phyloP scores from a whole-genome alignment of 768 basidiomycete genomes.

The Phaeotremella skinneri region DNA sequence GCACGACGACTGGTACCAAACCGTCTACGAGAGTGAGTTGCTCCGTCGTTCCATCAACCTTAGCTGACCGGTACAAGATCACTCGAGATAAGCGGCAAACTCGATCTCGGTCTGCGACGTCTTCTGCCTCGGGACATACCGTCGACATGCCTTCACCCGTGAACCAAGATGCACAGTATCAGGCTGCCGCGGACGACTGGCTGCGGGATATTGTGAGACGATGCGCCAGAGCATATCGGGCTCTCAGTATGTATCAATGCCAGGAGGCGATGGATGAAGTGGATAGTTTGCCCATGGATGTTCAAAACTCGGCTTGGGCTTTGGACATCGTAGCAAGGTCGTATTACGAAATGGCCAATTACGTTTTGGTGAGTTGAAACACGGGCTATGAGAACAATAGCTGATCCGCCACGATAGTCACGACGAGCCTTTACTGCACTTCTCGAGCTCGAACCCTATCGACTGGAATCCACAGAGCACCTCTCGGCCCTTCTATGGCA shows the following conservation, averaged over 20 bases:
- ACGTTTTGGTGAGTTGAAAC: slow-evolving; percentile 68
- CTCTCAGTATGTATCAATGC: slow-evolving; percentile 73
- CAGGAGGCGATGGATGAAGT: slow-evolving; percentile 71
- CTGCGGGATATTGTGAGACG: slow-evolving; percentile 75
- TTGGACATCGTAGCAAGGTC: slow-evolving; percentile 80
- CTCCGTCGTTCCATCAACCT: background rate
- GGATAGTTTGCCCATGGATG: slow-evolving; percentile 68
- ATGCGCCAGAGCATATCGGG: slow-evolving; percentile 76
- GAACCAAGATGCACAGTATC: slow-evolving; percentile 25
- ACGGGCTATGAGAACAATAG: background rate
- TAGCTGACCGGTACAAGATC: slow-evolving; percentile 4
- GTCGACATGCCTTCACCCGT: slow-evolving; percentile 23
- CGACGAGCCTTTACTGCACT: slow-evolving; percentile 82
- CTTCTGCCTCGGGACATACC: slow-evolving; percentile 30
- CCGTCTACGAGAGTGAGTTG: slow-evolving; percentile 9
- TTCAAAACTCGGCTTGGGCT: slow-evolving; percentile 73
- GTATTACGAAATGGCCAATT: slow-evolving; percentile 86
- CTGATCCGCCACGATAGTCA: slow-evolving; percentile 56
- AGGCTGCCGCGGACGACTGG: slow-evolving; percentile 71
- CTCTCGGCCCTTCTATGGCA: slow-evolving; percentile 98
- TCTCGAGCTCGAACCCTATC: slow-evolving; percentile 81
- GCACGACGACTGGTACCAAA: slow-evolving; percentile 5
- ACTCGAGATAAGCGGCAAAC: slow-evolving; percentile 17
- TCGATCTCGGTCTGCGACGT: slow-evolving; percentile 33
- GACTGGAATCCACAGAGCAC: slow-evolving; percentile 88